Base-by-base conservation (phyloP, 176 grass and related monocot genomes). In the Bothriochloa decipiens region DNA sequence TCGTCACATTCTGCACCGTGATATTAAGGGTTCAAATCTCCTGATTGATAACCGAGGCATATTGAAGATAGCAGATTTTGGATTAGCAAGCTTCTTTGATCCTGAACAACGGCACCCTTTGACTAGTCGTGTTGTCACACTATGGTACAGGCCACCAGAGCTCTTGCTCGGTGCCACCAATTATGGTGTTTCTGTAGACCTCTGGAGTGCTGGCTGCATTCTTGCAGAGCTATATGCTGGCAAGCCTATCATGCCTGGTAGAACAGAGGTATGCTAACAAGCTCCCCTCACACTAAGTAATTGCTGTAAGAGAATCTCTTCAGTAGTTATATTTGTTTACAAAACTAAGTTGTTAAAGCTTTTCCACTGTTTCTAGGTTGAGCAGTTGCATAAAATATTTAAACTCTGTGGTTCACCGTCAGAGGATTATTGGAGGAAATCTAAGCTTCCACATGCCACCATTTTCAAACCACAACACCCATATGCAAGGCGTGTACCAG, bases 361-460 rank as follows among this genome's bases (percentile, higher is more conserved):
- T 89, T 76, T 89, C 39, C 32, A 16, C 1, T 83, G 83, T 90
- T 85, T 89, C 41, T 78, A 99, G 97, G 97, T 99, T 78, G 97
- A 99, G 80, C 97, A 99, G 65, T 84, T 99, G 52, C 97, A 99
- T 80, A 99, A 99, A 89, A 99, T 99, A 92, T 99, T 99, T 84
- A 99, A 99, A 86, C 93, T 99, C 23, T 96, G 93, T 75, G 97
- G 97, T 85, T 99, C 97, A 27, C 97, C 97, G 4, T 92, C 91
- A 18, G 97, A 96, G 64, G 93, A 99, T 58, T 99, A 96, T 72
- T 99, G 97, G 97, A 96, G 71, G 63, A 99, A 96, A 85, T 96
- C 93, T 84, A 96, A 89, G 81, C 85, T 99, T 83, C 97, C 97
- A 9, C 97, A 99, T 92, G 97, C 97, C 7, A 99, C 97, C 32